phyloP scores from a whole-genome alignment of 148 eudicot genomes.

The Agrostemma githago region DNA sequence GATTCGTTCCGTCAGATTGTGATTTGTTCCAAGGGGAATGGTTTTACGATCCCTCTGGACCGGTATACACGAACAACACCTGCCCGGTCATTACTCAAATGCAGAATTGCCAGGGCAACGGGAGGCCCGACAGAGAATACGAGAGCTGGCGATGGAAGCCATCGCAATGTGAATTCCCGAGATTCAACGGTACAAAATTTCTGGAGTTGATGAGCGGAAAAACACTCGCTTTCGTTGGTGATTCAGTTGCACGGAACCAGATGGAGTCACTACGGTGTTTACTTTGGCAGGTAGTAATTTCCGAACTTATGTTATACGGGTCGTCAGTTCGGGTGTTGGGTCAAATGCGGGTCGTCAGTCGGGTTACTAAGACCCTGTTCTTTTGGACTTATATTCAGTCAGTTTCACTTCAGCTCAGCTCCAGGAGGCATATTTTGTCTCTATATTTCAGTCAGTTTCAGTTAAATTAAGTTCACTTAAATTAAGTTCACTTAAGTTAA shows the following conservation, averaged over 20 bases:
- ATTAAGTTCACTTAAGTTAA: too few relatives aligned
- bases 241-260: conserved; percentile 74
- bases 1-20: conserved; percentile 41
- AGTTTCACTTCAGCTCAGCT: too few relatives aligned
- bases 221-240: conserved; percentile 70
- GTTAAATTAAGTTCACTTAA: too few relatives aligned
- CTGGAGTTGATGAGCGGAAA: conserved; percentile 76
- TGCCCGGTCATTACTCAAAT: conserved; percentile 72
- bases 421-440: too few relatives aligned
- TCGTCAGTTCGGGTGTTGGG: too few relatives aligned
- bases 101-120: conserved; percentile 96
- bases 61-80: conserved; percentile 69
- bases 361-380: too few relatives aligned
- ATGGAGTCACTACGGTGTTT: conserved; percentile 64
- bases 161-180: conserved; percentile 62
- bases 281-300: conserved; percentile 71
- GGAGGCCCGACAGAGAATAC: conserved; percentile 92
- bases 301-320: too few relatives aligned
- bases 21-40: conserved; percentile 76
- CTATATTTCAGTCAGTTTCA: too few relatives aligned
- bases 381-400: too few relatives aligned
- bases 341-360: too few relatives aligned
- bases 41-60: conserved; percentile 64
- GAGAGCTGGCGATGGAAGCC: conserved; percentile 97
- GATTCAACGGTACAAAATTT: conserved; percentile 48